phyloP scores from a whole-genome alignment of 768 basidiomycete genomes.

The Suillus americanus region DNA sequence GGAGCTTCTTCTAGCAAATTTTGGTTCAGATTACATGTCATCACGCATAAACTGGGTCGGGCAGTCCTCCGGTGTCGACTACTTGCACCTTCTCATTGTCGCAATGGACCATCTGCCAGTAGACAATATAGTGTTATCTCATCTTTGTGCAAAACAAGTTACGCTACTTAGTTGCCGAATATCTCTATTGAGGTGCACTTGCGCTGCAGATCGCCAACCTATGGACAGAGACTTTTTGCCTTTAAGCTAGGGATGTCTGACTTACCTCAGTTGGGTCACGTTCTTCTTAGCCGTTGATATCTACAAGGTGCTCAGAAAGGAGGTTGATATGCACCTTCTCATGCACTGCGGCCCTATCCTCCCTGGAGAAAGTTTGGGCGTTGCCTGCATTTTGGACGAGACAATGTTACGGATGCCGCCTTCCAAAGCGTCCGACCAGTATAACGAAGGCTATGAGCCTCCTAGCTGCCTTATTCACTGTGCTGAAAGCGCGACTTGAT shows the following conservation, averaged over 20 bases:
- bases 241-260: conserved; percentile 95
- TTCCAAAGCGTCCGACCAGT: conserved; percentile 1
- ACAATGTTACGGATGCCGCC: conserved; percentile 52
- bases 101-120: conserved; percentile 92
- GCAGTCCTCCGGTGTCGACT: conserved; percentile 97
- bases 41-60: conserved; percentile 99
- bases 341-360: conserved; percentile 78
- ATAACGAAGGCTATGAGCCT: conserved; percentile 42
- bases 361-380: conserved; percentile 85
- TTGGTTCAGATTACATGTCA: conserved; percentile 88
- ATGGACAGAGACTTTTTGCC: conserved; percentile 90
- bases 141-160: conserved; percentile 98
- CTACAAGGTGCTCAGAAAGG: conserved; percentile 88
- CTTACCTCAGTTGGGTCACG: conserved; percentile 87
- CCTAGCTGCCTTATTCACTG: conserved; percentile 69
- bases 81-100: conserved; percentile 94
- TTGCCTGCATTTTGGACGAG: conserved; percentile 58
- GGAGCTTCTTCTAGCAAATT: conserved; percentile 77
- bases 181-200: conserved; percentile 86
- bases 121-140: conserved; percentile 81
- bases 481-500: conserved; percentile 59
- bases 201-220: conserved; percentile 94
- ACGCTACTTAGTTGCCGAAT: conserved; percentile 89
- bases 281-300: conserved; percentile 98
- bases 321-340: conserved; percentile 96